A percentile compares a stretch with the other conserved stretches of the same genome.
Evolutionary conservation across 2,329 filamentous ascomycete species (phyloP).

Genomic region (Colletotrichum cordylinicola): DNA sequence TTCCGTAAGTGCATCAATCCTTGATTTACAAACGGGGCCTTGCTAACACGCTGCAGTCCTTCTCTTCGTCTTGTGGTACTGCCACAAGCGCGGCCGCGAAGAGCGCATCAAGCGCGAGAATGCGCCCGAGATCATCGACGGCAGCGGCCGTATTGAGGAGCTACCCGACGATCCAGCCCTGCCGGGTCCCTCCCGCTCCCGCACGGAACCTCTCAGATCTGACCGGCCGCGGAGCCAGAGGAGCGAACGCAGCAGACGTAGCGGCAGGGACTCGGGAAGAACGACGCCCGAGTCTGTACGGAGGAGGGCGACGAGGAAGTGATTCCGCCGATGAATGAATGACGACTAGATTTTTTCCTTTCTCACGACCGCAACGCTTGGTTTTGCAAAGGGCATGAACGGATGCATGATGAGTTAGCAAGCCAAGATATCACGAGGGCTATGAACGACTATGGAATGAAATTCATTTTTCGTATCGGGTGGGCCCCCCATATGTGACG

Average conservation of each 20-base stretch:
- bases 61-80: slow-evolving; percentile 97
- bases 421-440: not conserved
- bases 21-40: not conserved
- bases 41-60: slow-evolving; percentile 62
- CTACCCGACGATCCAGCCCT: slow-evolving; percentile 53
- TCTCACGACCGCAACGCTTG: not conserved
- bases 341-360: not conserved
- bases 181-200: slow-evolving; percentile 34
- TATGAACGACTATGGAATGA: not conserved
- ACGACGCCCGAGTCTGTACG: slow-evolving; percentile 10
- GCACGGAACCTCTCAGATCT: slow-evolving; percentile 8
- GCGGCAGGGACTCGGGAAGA: slow-evolving; percentile 9
- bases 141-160: slow-evolving; percentile 51
- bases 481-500: not conserved
- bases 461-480: not conserved
- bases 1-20: slow-evolving; percentile 67
- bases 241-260: slow-evolving; percentile 24
- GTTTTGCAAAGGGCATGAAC: not conserved
- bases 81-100: slow-evolving; percentile 92
- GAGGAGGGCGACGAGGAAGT: slow-evolving; percentile 10
- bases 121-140: slow-evolving; percentile 39
- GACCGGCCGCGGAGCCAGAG: slow-evolving; percentile 13
- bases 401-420: not conserved
- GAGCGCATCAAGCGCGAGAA: slow-evolving; percentile 73
- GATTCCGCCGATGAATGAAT: not conserved